These are phyloP conservation scores for Bipolaris cookei DNA, from an alignment of 2,329 filamentous ascomycete species.

Conservation along the genomic window DNA sequence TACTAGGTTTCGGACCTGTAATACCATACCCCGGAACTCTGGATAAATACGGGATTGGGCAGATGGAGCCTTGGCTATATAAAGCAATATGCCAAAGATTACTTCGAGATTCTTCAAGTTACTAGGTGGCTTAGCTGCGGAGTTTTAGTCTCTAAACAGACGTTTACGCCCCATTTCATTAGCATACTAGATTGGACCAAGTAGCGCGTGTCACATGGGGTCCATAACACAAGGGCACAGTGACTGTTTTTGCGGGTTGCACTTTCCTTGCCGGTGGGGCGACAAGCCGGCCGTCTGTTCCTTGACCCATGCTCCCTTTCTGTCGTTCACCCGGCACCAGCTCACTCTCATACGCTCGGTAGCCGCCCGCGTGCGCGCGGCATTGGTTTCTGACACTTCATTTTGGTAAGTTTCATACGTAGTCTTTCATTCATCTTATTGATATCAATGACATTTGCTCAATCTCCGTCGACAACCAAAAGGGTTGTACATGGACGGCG, in stretches of 20 bases:
- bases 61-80: conserved; percentile 26
- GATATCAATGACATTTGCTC: too few species aligned
- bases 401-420: too few species aligned
- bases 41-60: conserved; percentile 20
- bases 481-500: too few species aligned
- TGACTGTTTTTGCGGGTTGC: conserved; percentile 7
- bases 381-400: too few species aligned
- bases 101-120: conserved; percentile 13
- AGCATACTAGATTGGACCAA: background rate
- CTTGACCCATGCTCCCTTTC: background rate
- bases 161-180: conserved; percentile 6
- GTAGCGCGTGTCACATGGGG: conserved; percentile 1
- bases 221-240: background rate
- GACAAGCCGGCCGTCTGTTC: conserved; percentile 6
- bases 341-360: background rate
- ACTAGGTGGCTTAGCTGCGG: conserved; percentile 10
- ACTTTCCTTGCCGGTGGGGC: conserved; percentile 14
- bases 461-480: background rate
- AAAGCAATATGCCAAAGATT: conserved; percentile 27
- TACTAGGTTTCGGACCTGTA: conserved; percentile 14
- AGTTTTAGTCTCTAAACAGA: conserved; percentile 1
- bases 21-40: conserved; percentile 15
- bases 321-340: background rate
- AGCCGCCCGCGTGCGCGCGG: too few species aligned
- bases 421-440: too few species aligned